phyloP scores from a whole-genome alignment of 345 rosid species.

The Gossypium herbaceum region DNA sequence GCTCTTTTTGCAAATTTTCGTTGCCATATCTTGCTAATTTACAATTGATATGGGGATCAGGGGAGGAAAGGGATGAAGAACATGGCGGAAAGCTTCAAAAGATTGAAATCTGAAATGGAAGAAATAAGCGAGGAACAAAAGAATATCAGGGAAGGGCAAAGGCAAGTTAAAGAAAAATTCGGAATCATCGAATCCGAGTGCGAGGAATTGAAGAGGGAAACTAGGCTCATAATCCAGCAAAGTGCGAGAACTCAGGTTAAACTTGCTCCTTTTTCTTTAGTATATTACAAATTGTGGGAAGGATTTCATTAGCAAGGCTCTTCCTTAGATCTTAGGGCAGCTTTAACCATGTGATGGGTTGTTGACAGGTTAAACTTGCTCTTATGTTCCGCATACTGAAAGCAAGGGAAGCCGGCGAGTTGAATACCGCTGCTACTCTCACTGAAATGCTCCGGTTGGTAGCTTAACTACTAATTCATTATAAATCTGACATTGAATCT shows the following conservation, averaged over 20 bases:
- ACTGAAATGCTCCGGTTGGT: neutral
- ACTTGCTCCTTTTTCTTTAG: neutral
- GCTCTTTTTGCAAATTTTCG: neutral
- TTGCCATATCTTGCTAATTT: neutral
- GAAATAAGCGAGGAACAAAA: neutral
- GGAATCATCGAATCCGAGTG: neutral
- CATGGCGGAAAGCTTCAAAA: neutral
- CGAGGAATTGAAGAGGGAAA: neutral
- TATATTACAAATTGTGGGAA: too few relatives aligned
- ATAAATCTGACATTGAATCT: neutral
- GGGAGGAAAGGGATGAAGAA: neutral
- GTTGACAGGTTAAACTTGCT: neutral
- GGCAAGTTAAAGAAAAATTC: conserved; percentile 6
- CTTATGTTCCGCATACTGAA: conserved; percentile 8
- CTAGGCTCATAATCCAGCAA: neutral
- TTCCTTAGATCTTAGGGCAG: too few relatives aligned
- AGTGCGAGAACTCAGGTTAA: neutral
- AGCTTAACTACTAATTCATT: neutral
- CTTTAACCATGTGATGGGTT: too few relatives aligned
- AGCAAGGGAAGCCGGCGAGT: neutral
- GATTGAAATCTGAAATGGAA: conserved; percentile 1
- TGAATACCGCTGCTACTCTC: neutral
- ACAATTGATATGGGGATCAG: neutral
- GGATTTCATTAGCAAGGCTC: too few relatives aligned
- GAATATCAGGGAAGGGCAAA: conserved; percentile 1